Base-by-base conservation (phyloP, 495 filamentous ascomycete species). In the Chaetomium fimeti region DNA sequence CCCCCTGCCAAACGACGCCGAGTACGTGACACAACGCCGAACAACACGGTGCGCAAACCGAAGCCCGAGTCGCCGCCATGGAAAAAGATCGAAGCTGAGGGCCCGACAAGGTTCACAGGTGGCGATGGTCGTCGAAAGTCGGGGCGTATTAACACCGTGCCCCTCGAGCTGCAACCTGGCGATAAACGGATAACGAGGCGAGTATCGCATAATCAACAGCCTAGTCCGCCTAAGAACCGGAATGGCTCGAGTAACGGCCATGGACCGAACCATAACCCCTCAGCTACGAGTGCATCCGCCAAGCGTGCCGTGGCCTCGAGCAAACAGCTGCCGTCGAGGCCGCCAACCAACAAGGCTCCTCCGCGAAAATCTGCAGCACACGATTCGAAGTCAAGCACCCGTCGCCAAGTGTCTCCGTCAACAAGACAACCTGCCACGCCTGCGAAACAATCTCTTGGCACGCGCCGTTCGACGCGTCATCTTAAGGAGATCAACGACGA, bases 51-150 rank as follows among this genome's bases (percentile, higher is more conserved):
- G 22, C 78, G 79, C 28, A 67, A 69, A 56, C 73, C 72, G n/a
- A 85, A 85, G 66, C 72, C 72, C 25, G 76, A 80, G 60, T 97
- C 94, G 36, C 94, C 94, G 62, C 94, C 94, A 27, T 98, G 94
- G 94, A 98, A 94, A 79, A 93, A 87, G 74, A 80, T 89, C 57
- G 87, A 89, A 52, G 89, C 86, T 28, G 91, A 96, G 49, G 95
- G 93, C 0, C 94, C 94, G 5, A 91, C 94, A 11, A 89, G 90
- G 0, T 91, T 96, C 67, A 76, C 57, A 7, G 51, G 88, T 27
- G 87, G 88, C 66, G 88, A 91, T 77, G 94, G 94, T 51, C 87
- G 86, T 66, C 85, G 94, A 61, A 94, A 91, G 74, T 97, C 93
- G 11, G 90, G 90, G 42, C 83, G 93, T 66, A 90, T 90, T 61